A percentile compares a stretch with the other conserved stretches of the same genome.
Evolutionary conservation across 768 basidiomycete genomes (phyloP).

Genomic region (Tephrocybe rancida): DNA sequence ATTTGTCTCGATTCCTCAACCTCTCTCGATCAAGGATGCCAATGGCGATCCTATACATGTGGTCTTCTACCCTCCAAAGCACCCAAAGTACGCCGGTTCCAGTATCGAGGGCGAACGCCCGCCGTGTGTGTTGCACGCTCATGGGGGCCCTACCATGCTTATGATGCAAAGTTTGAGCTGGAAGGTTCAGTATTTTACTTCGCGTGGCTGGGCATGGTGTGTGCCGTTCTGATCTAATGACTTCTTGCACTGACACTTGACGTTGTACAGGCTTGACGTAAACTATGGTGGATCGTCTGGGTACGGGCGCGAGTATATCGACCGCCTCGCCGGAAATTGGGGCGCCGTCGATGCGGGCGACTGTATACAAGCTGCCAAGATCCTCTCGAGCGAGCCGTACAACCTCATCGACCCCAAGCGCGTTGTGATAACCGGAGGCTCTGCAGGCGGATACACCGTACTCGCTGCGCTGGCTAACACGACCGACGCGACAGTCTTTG

Average conservation of each 20-base stretch:
- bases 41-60: conserved; percentile 52
- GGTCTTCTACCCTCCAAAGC: conserved; percentile 68
- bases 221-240: conserved; percentile 4
- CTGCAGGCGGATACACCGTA: conserved; percentile 74
- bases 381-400: conserved; percentile 46
- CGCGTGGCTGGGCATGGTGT: conserved; percentile 75
- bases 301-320: conserved; percentile 69
- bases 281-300: conserved; percentile 79
- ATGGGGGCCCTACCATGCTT: conserved; percentile 71
- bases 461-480: conserved; percentile 49
- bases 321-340: conserved; percentile 67
- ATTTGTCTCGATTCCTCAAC: conserved; percentile 49
- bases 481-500: conserved; percentile 48
- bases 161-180: conserved; percentile 50
- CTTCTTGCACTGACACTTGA: conserved; percentile 10
- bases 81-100: conserved; percentile 57
- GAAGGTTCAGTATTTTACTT: conserved; percentile 67
- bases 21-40: conserved; percentile 44
- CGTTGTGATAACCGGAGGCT: conserved; percentile 69
- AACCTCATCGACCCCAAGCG: conserved; percentile 65
- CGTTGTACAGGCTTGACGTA: conserved; percentile 59
- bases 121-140: conserved; percentile 64
- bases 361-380: conserved; percentile 54
- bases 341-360: conserved; percentile 76
- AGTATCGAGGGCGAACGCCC: conserved; percentile 56